phyloP scores from a whole-genome alignment of 106 monocot species.

The Acorus calamus region DNA sequence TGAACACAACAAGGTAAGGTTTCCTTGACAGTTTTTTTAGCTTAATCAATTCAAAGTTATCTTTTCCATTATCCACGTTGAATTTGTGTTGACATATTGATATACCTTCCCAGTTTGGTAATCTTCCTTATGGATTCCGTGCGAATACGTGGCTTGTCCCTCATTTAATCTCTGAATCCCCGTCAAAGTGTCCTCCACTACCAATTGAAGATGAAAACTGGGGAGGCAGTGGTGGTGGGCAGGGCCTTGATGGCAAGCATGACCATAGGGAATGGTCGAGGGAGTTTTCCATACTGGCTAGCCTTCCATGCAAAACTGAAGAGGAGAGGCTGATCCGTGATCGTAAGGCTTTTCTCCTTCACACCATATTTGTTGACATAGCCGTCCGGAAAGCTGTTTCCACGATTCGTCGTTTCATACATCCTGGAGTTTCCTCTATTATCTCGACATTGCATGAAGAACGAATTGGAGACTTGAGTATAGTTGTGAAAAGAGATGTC shows the following conservation, averaged over 20 bases:
- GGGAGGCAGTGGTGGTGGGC: conserved; percentile 74
- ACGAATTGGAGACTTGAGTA: conserved; percentile 47
- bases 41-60: no score
- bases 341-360: conserved; percentile 81
- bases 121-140: conserved; percentile 89
- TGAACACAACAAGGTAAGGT: conserved; percentile 84
- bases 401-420: conserved; percentile 33
- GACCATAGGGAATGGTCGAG: conserved; percentile 56
- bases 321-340: conserved; percentile 77
- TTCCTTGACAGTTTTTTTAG: not conserved
- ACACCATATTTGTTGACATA: conserved; percentile 75
- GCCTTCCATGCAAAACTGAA: conserved; percentile 76
- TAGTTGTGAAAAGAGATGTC: conserved; percentile 50
- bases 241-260: conserved; percentile 41
- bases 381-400: conserved; percentile 52
- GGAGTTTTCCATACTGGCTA: conserved; percentile 57
- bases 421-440: conserved; percentile 8
- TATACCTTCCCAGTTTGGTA: conserved; percentile 67
- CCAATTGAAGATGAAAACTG: conserved; percentile 78
- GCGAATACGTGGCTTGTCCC: conserved; percentile 95
- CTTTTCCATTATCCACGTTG: no score
- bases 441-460: conserved; percentile 40
- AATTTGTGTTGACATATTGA: no score
- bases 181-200: conserved; percentile 31
- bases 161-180: conserved; percentile 45